Evolutionary conservation across 2,329 filamentous ascomycete genomes (phyloP), one percentile per base, ranked within the genome.

Genomic region (Calonectria fujianensis): DNA sequence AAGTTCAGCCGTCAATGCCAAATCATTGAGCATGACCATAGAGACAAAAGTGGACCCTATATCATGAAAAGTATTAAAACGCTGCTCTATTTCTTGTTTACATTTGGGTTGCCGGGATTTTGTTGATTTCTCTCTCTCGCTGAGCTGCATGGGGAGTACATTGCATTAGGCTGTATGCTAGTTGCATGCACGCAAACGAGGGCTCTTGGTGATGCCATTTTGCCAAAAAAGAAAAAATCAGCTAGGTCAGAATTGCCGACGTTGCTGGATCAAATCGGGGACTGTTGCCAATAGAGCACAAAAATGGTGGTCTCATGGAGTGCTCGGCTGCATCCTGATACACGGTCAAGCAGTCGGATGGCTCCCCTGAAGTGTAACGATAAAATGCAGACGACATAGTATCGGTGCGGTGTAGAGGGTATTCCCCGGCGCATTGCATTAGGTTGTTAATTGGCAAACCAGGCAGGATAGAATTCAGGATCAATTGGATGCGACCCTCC

Each of bases 311-410:
- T 48, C 20, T 48, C 45, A 13, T 48, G 1, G 45, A 48, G n/a
- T 48, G 20, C 9, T 24, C 45, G 45, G n/a, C 10, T 24, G 45
- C 24, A 24, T 24, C 20, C 20, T 48, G n/a, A 48, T 48, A 48
- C 45, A 11, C 37, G 10, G 6, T 48, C n/a, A 48, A 20, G n/a
- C 20, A 24, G 45, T 48, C 45, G 45, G 45, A 48, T 48, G 20
- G 45, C 45, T 48, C 45, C 45, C 45, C 45, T 48, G 45, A n/a
- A 48, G 45, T 48, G 45, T n/a, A 48, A 48, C 45, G n/a, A n/a
- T 48, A 11, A 24, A 48, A 24, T 24, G 45, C 20, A 24, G 20
- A 48, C 10, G 24, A 24, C 24, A 24, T 24, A 24, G 24, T 48
- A n/a, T 24, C 13, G n/a, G 45, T 13, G 11, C 9, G 10, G 45